Conservation (phyloP, 345 rosid genomes). For the Eucalyptus marginata region DNA sequence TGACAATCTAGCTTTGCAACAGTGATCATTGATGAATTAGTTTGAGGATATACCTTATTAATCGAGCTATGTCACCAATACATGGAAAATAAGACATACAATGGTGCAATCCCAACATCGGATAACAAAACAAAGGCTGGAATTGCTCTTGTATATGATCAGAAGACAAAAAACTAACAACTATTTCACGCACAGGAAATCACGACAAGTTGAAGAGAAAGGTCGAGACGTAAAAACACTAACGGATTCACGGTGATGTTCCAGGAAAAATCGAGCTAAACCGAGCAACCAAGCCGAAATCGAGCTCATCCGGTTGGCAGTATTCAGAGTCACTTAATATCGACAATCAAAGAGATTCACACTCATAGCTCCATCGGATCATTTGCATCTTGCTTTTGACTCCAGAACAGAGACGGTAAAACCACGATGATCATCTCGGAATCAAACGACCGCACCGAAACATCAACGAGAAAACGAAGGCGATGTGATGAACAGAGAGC, state of each 20-base stretch:
- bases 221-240: neutral
- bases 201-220: neutral
- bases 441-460: neutral
- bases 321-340: neutral
- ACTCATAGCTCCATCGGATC: no score
- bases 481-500: neutral
- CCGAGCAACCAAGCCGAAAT: neutral
- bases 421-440: accelerated
- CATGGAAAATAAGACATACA: no score
- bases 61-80: neutral
- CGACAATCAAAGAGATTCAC: no score
- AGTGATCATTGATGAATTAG: neutral
- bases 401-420: neutral
- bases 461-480: neutral
- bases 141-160: neutral
- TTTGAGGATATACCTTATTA: neutral
- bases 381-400: no score
- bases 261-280: neutral
- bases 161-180: neutral
- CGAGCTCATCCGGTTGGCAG: neutral
- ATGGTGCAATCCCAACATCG: neutral
- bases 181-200: neutral
- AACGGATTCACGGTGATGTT: neutral
- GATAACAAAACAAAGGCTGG: neutral
- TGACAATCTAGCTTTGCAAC: neutral